Evolutionary conservation across 192 early-diverging fungal genomes (phyloP), one percentile per base, ranked within the genome.

Genomic region (Mortierella antarctica): DNA sequence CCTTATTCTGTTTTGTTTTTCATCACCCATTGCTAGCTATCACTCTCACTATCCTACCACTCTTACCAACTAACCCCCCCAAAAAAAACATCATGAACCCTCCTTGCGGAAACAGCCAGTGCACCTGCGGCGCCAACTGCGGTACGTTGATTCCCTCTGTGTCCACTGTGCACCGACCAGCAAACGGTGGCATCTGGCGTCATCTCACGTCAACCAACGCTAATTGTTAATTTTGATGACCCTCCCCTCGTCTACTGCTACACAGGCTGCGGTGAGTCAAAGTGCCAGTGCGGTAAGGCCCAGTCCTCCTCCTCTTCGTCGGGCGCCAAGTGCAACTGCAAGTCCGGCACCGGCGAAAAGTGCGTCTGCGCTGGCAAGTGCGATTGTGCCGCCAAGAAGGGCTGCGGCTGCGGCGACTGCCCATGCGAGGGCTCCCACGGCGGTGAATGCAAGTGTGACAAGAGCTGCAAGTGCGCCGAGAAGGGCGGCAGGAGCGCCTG

Each of bases 71-170:
- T 42, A 50, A 18, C 40, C 65, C 31, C 12, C 45, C 18, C 59
- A 13, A 55, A 18, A 45, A 39, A 7, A 73, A 18, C 39, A 71
- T 31, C 47, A 72, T 67, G 57, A 66, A 62, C 14, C 64, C 31
- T 31, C 31, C 69, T 39, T 80, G 77, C 1, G 77, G 77, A 67
- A 80, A 80, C 47, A 64, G 59, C 31, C 40, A 17, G 15, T 80
- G 77, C 70, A 72, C 77, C 21, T 80, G 77, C 17, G 77, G 77
- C n/a, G 39, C 51, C 48, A 63, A 14, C 45, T 80, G 77, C n/a
- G 65, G 77, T 80, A 72, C 41, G 67, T 47, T 7, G 1, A 10
- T 6, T 15, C 12, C 40, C 20, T 52, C n/a, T 45, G n/a, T 45
- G 4, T 23, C 15, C n/a, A 31, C 10, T 31, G 0, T 59, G 8